These are phyloP conservation scores for Paramecium bursaria DNA, from an alignment of 73 alveolate species.

Conservation along the genomic window DNA sequence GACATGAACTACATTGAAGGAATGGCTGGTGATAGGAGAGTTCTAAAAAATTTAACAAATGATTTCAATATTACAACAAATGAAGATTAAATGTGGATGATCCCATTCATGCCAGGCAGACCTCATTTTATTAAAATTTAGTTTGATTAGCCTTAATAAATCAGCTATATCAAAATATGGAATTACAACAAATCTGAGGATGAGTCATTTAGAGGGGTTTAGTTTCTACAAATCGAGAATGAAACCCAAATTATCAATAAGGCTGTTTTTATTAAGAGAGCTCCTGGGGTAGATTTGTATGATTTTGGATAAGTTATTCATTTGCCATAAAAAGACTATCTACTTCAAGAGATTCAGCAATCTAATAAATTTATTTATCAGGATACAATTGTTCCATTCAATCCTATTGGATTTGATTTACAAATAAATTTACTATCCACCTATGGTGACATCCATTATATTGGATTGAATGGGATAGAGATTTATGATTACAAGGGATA, in stretches of 20 bases:
- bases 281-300: conserved; percentile 73
- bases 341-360: conserved; percentile 48
- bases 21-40: conserved; percentile 80
- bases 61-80: conserved; percentile 75
- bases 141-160: conserved; percentile 62
- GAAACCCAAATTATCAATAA: conserved; percentile 74
- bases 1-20: conserved; percentile 79
- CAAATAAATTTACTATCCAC: conserved; percentile 78
- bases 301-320: conserved; percentile 78
- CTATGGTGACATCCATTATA: conserved; percentile 87
- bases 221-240: conserved; percentile 63
- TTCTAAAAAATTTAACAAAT: conserved; percentile 79
- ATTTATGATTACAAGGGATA: conserved; percentile 71
- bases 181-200: conserved; percentile 82
- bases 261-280: conserved; percentile 78
- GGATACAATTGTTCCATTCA: no score
- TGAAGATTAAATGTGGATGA: conserved; percentile 87
- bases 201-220: conserved; percentile 84
- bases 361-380: conserved; percentile 24
- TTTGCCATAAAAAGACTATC: conserved; percentile 74
- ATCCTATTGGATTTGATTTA: conserved; percentile 79
- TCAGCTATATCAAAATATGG: conserved; percentile 78
- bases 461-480: conserved; percentile 88
- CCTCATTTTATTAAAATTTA: conserved; percentile 70
- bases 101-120: conserved; percentile 79